These are phyloP conservation scores for Apium graveolens DNA, from an alignment of 129 eudicot genomes.

Conservation along the genomic window DNA sequence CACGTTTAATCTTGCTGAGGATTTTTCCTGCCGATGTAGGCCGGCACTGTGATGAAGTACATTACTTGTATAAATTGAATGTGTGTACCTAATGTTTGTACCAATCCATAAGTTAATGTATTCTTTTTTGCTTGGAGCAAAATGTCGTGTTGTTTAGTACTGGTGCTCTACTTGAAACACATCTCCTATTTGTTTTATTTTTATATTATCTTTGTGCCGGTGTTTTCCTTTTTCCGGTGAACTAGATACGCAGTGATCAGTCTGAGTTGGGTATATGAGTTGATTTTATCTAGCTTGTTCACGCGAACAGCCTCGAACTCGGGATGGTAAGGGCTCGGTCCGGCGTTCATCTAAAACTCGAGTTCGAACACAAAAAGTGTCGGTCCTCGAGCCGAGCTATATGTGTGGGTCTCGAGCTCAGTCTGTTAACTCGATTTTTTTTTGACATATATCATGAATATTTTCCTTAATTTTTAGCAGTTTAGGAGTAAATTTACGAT, in stretches of 20 bases:
- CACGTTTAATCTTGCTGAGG: slow-evolving; percentile 4
- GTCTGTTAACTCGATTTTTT: too few relatives aligned
- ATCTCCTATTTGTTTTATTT: neutral
- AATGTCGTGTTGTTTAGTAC: neutral
- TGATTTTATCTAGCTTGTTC: too few relatives aligned
- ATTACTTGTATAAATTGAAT: slow-evolving; percentile 6
- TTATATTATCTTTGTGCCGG: neutral
- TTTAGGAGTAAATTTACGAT: too few relatives aligned
- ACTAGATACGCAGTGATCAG: neutral
- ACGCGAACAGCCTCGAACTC: too few relatives aligned
- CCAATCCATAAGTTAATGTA: neutral
- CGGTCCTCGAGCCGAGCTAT: too few relatives aligned
- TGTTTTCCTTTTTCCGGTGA: neutral
- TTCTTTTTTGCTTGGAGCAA: neutral
- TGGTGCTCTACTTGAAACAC: neutral
- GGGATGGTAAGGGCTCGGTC: too few relatives aligned
- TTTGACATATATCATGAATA: too few relatives aligned
- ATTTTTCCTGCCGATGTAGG: neutral
- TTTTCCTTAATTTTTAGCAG: too few relatives aligned
- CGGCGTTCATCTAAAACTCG: too few relatives aligned
- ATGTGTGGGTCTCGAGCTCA: too few relatives aligned
- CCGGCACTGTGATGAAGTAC: neutral
- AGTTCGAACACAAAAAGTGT: too few relatives aligned
- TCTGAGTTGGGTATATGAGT: neutral
- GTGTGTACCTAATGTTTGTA: neutral